phyloP scores from a whole-genome alignment of 495 filamentous ascomycete genomes.

The Stereocaulon alpinum region DNA sequence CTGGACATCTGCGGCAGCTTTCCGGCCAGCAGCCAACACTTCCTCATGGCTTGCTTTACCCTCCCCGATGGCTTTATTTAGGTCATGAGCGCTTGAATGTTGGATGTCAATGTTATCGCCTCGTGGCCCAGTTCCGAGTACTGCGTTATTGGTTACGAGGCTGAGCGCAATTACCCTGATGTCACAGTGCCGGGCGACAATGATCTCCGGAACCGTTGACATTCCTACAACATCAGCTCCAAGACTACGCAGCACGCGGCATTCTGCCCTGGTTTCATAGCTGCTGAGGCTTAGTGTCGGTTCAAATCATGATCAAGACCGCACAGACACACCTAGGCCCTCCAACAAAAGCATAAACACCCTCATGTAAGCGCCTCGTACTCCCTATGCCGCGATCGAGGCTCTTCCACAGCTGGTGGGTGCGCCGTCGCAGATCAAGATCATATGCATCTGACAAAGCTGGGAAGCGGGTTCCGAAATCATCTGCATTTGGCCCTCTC shows the following conservation, averaged over 20 bases:
- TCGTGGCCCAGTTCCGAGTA: constrained; percentile 51
- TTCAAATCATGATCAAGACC: not conserved
- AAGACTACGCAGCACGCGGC: constrained; percentile 54
- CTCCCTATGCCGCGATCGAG: constrained; percentile 29
- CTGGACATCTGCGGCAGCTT: constrained; percentile 60
- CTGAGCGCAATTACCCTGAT: constrained; percentile 64
- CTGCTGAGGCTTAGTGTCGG: constrained; percentile 28
- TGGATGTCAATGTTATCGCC: constrained; percentile 46
- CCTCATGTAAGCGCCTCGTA: constrained; percentile 52
- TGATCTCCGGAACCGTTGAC: constrained; percentile 70
- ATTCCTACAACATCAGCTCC: constrained; percentile 70
- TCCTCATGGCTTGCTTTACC: constrained; percentile 66
- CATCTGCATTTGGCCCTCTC: constrained; percentile 58
- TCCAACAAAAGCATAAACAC: constrained; percentile 63
- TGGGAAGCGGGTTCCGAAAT: constrained; percentile 62
- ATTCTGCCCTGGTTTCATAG: constrained; percentile 70
- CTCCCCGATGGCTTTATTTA: constrained; percentile 46
- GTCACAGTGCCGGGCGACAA: constrained; percentile 61
- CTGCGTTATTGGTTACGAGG: constrained; percentile 65
- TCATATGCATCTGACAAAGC: constrained; percentile 70
- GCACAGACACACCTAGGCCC: constrained; percentile 50
- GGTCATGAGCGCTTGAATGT: constrained; percentile 33
- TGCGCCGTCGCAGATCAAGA: constrained; percentile 49
- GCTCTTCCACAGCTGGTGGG: constrained; percentile 52
- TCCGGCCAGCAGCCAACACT: constrained; percentile 53